phyloP scores from a whole-genome alignment of 2,329 filamentous ascomycete species.

The Alternaria brassicicola region DNA sequence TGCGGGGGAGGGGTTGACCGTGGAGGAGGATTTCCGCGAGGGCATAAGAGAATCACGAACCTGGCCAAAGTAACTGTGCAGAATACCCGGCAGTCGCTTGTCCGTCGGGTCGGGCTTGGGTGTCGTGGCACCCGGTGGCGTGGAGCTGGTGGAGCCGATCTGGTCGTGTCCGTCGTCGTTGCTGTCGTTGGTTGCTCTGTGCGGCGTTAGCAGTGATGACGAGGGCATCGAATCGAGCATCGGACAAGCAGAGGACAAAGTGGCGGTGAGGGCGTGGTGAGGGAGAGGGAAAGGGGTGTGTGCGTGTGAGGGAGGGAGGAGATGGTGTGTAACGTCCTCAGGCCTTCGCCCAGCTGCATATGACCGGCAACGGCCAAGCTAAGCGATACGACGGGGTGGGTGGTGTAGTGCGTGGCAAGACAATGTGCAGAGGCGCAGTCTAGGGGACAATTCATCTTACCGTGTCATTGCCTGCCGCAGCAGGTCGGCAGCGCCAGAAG shows the following conservation, averaged over 20 bases:
- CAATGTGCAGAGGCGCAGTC: neutral
- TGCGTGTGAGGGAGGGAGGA: conserved; percentile 26
- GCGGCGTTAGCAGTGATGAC: conserved; percentile 45
- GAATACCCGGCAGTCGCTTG: conserved; percentile 93
- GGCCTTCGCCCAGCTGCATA: conserved; percentile 16
- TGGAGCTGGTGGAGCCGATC: conserved; percentile 80
- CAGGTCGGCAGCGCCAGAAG: conserved; percentile 62
- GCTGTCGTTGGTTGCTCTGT: conserved; percentile 66
- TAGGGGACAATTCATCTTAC: conserved; percentile 51
- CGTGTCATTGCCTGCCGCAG: conserved; percentile 64
- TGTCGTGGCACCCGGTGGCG: conserved; percentile 88
- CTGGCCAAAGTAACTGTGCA: conserved; percentile 97
- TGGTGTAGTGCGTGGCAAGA: conserved; percentile 1
- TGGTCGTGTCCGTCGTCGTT: conserved; percentile 75
- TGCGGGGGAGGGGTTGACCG: conserved; percentile 48
- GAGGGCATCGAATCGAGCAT: conserved; percentile 29
- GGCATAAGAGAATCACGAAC: conserved; percentile 78
- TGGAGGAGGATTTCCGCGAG: conserved; percentile 47
- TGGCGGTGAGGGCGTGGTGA: conserved; percentile 18
- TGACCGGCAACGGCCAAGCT: conserved; percentile 24
- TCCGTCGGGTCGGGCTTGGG: conserved; percentile 92
- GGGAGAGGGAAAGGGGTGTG: conserved; percentile 11
- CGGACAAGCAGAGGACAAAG: neutral
- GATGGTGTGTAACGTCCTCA: conserved; percentile 37
- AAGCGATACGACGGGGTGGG: conserved; percentile 17